Conservation (phyloP, 805 yeast genomes). For the Candida koratica region DNA sequence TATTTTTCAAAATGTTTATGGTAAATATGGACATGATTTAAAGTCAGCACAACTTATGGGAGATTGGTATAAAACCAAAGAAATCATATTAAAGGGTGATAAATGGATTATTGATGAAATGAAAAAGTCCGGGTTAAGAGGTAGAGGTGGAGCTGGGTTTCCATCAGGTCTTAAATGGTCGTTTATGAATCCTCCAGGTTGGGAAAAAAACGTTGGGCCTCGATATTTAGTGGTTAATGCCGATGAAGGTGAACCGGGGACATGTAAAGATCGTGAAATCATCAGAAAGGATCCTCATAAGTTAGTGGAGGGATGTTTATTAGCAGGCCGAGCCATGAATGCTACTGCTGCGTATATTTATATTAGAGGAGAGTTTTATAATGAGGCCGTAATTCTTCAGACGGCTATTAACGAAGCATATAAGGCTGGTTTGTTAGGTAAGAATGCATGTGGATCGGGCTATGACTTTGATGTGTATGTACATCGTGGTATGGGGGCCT, state of each 20-base stretch:
- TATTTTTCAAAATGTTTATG: constrained; percentile 80
- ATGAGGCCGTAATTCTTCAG: constrained; percentile 72
- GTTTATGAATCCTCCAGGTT: constrained; percentile 92
- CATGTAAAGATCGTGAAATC: constrained; percentile 89
- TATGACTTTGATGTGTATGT: constrained; percentile 77
- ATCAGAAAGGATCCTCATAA: constrained; percentile 90
- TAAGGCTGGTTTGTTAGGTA: constrained; percentile 73
- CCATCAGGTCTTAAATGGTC: constrained; percentile 92
- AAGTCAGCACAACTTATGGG: constrained; percentile 76
- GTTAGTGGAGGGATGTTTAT: constrained; percentile 84
- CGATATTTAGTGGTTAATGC: constrained; percentile 86
- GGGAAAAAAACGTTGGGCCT: constrained; percentile 90
- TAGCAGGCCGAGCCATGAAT: constrained; percentile 89
- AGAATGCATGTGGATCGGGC: constrained; percentile 84
- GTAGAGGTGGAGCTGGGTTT: constrained; percentile 93
- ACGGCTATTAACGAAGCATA: constrained; percentile 85
- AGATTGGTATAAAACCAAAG: constrained; percentile 91
- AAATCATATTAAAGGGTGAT: constrained; percentile 77
- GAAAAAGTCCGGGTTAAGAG: constrained; percentile 80
- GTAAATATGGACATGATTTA: constrained; percentile 69
- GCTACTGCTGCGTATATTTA: constrained; percentile 90
- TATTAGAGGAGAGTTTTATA: constrained; percentile 86
- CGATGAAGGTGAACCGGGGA: constrained; percentile 94
- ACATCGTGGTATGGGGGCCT: constrained; percentile 93
- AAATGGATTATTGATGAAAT: constrained; percentile 87